Percentiles rank a stretch among this genome's conserved stretches.
Conservation (phyloP, 495 filamentous ascomycete species). For the Xylaria grammica region DNA sequence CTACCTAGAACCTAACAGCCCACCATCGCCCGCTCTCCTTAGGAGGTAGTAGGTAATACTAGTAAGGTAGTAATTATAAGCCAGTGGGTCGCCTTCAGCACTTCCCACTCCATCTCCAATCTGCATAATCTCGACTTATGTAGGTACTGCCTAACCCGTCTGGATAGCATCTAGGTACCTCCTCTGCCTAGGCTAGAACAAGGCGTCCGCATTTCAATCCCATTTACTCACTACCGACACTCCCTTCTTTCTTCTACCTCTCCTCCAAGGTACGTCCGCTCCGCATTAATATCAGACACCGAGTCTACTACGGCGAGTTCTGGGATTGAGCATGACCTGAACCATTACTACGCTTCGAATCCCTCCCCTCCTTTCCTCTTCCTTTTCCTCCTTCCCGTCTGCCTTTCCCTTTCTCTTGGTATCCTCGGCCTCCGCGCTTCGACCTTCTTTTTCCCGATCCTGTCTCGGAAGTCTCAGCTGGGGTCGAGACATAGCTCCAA, state of each 20-base stretch:
- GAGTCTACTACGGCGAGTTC: neutral
- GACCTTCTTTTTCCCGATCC: neutral
- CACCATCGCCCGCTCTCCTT: neutral
- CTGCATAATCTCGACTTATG: neutral
- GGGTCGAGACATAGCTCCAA: slow-evolving; percentile 5
- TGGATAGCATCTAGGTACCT: neutral
- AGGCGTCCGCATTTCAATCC: slow-evolving; percentile 14
- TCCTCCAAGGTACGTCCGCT: slow-evolving; percentile 10
- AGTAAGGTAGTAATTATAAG: slow-evolving; percentile 9
- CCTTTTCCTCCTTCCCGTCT: neutral
- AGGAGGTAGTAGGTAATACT: neutral
- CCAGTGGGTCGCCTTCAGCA: slow-evolving; percentile 11
- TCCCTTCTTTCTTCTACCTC: slow-evolving; percentile 12
- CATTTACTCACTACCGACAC: slow-evolving; percentile 21
- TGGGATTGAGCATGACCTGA: slow-evolving; percentile 4
- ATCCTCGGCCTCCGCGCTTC: neutral
- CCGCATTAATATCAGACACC: neutral
- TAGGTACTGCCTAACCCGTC: too few species aligned
- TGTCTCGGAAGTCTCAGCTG: slow-evolving; percentile 10
- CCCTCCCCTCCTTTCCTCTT: neutral
- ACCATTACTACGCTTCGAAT: neutral
- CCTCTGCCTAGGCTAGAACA: slow-evolving; percentile 5
- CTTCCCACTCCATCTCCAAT: neutral
- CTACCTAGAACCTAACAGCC: too few species aligned
- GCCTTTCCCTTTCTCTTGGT: neutral